Evolutionary conservation across 352 stramenopile species (phyloP), one percentile per base, ranked within the genome.

Genomic region (Phytophthora pluvialis): DNA sequence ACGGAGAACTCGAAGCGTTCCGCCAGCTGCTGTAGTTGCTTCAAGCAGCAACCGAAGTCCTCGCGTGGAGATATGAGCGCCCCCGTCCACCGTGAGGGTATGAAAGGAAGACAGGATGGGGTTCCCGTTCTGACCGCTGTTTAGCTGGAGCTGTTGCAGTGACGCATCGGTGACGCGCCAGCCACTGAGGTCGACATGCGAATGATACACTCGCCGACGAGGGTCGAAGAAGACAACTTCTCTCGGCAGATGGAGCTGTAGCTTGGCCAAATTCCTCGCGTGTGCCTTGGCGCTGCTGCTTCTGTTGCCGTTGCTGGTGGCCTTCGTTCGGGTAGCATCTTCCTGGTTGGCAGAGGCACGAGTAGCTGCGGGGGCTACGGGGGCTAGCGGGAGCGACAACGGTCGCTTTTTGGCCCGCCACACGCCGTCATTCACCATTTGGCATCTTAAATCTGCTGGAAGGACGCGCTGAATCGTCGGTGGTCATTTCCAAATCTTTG

Each of bases 101-200:
- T 57, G 58, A 12, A 68, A 78, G 10, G 61, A 60, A 43, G 50
- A 42, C 42, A 63, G 52, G 36, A 26, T 33, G 3, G n/a, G 16
- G 43, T 56, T 68, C 29, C 38, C 33, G 18, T 47, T 54, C 9
- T 29, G 21, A 38, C 38, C 49, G 21, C 44, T 38, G 42, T 56
- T 43, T 54, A 49, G 12, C 28, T 73, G 53, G 4, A 90, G 60
- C 36, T 77, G 64, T 35, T 61, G 57, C 9, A 76, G 16, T 8
- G 48, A 66, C 10, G 67, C 65, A 65, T 91, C 85, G 0, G 60
- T 66, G n/a, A 75, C 63, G 2, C 68, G 36, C 85, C 81, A 91
- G 5, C 85, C 82, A 21, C 70, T 74, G 26, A 93, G 73, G 18
- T 78, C 64, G 11, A 93, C 70, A 49, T 83, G 82, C 0, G 49